Base-by-base conservation (phyloP, 225 moss, liverwort and hornwort genomes). In the Pseudoscleropodium purum region DNA sequence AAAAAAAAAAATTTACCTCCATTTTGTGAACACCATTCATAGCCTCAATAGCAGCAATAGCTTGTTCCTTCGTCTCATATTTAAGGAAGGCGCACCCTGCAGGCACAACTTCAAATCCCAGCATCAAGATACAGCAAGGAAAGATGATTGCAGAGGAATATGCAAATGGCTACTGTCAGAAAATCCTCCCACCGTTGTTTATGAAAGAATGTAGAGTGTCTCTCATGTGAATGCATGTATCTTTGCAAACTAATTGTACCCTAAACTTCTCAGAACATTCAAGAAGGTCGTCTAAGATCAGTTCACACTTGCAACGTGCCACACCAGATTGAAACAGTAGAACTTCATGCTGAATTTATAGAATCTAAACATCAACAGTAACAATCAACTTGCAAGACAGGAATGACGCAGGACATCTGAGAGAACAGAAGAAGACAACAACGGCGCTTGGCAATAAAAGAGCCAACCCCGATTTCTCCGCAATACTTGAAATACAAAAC, bases 21-120 rank as follows among this genome's bases (percentile, higher is more conserved):
- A 98, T 96, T 79, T 95, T 98, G 87, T 95, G 86, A 76, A 93
- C 85, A 77, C 97, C 97, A 90, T 98, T 98, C 66, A 98, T 94
- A 73, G 95, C 93, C 86, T 96, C 96, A 82, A 98, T 96, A 63
- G 97, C 97, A 92, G 94, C 93, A 74, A 96, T 93, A 81, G 97
- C 97, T 84, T 98, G 97, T 79, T 98, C 96, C 93, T 98, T 98
- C 31, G 96, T 93, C 69, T 98, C 97, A 75, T 96, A 98, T 87
- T 96, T 98, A 67, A 98, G 87, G 84, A 98, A 98, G 68, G 97
- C 97, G 85, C 97, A 98, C 36, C 96, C 97, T 98, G 94, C 77
- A 91, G 69, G 60, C 79, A 91, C 62, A 61, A 67, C 88, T 72
- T 60, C 74, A 51, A 84, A 75, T 49, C 80, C 87, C 66, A 88